Base-by-base conservation (phyloP, 2,329 filamentous ascomycete genomes). In the Plenodomus biglobosus region DNA sequence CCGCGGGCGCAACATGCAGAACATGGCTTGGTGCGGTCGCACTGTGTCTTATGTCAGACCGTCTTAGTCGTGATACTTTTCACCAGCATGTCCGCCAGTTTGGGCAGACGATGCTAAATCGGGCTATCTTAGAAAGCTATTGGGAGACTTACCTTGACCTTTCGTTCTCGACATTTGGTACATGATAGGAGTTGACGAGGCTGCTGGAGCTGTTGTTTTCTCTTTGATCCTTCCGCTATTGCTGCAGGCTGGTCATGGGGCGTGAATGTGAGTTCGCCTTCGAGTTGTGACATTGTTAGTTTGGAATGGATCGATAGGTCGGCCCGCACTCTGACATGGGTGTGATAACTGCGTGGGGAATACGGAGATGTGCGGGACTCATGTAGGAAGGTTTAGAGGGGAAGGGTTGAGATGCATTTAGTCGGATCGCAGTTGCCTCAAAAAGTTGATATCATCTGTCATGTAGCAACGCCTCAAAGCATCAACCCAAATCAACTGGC, bases 11-110 rank as follows among this genome's bases (percentile, higher is more conserved):
- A 78, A 53, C 76, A 78, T 36, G 76, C 75, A 18, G 73, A 75
- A 59, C 76, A 78, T 38, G 76, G 76, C 55, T 76, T 76, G 35
- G 73, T 78, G 43, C 76, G 73, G 66, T 78, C 76, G 53, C 76
- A 78, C 74, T 77, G 35, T 38, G 21, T 15, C 1, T 10, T 38
- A 2, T 17, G 8, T 35, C 19, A 3, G 6, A 32, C 27, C 3
- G 15, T 32, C 15, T 1, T 11, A 11, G 15, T 32, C 15, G 27
- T 10, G 11, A 10, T 11, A 32, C 27, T 32, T 7, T 32, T 15
- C 8, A 32, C 6, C 27, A 15, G 11, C 8, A 32, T 15, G 11
- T 32, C 3, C 13, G 6, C 2, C 30, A 36, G 24, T 18, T n/a
- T 24, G 27, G 27, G 22, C 32, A 38, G 32, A 24, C 3, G 40